phyloP scores from a whole-genome alignment of 2,329 filamentous ascomycete genomes.

The Pseudovirgaria hyperparasitica region DNA sequence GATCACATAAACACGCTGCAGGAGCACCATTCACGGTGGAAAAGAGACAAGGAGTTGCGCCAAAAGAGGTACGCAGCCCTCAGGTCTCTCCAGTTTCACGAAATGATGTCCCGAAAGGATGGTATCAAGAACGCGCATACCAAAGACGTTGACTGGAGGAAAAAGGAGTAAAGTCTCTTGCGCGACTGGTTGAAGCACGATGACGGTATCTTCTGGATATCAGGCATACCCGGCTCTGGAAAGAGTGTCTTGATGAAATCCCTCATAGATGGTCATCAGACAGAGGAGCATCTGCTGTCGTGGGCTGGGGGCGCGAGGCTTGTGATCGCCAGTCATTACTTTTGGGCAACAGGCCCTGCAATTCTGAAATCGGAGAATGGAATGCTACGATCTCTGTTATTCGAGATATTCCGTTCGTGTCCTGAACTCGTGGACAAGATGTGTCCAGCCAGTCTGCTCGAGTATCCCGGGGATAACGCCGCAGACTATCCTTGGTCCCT shows the following conservation, averaged over 20 bases:
- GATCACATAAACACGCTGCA: too few species aligned
- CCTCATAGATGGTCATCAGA: constrained; percentile 17
- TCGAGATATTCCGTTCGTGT: constrained; percentile 12
- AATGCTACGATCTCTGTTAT: constrained; percentile 24
- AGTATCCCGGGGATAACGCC: not conserved
- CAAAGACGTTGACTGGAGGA: constrained; percentile 3
- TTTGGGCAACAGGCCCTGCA: constrained; percentile 27
- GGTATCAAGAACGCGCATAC: too few species aligned
- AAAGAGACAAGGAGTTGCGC: too few species aligned
- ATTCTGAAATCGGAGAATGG: constrained; percentile 30
- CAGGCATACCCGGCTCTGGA: constrained; percentile 33
- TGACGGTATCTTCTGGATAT: constrained; percentile 27
- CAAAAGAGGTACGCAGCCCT: too few species aligned
- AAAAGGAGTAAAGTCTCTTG: constrained; percentile 2
- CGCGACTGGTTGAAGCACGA: not conserved
- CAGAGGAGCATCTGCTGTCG: constrained; percentile 12
- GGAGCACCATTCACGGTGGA: too few species aligned
- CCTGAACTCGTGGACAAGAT: not conserved
- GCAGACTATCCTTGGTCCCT: not conserved
- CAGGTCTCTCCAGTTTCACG: too few species aligned
- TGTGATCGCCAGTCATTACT: constrained; percentile 26
- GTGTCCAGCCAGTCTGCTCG: not conserved
- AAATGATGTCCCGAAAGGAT: too few species aligned
- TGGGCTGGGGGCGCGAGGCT: constrained; percentile 22
- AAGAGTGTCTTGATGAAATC: constrained; percentile 38